Percentiles rank a stretch among this genome's conserved stretches.
These are phyloP conservation scores for Neopestalotiopsis rosae DNA, from an alignment of 2,329 filamentous ascomycete species.

Conservation along the genomic window DNA sequence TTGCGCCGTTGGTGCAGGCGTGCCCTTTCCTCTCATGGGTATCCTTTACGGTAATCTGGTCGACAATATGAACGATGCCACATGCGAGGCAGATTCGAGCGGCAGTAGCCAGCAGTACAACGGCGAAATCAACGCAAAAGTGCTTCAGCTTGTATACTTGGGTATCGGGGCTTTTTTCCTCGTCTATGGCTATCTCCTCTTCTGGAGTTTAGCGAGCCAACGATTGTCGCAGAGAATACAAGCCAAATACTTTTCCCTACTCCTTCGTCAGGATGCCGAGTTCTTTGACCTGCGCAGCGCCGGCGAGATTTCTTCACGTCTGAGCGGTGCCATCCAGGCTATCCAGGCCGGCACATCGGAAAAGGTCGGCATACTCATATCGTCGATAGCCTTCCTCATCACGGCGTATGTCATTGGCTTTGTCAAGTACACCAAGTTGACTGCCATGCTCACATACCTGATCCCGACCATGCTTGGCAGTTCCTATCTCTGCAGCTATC, in stretches of 20 bases:
- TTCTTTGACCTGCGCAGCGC: constrained; percentile 69
- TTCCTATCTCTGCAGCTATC: constrained; percentile 59
- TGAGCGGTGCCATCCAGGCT: constrained; percentile 69
- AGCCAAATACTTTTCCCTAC: constrained; percentile 61
- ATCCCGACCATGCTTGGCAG: constrained; percentile 68
- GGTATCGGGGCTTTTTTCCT: constrained; percentile 66
- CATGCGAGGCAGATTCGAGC: constrained; percentile 39
- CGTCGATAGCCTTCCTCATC: constrained; percentile 63
- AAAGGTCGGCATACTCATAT: constrained; percentile 69
- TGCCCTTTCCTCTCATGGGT: constrained; percentile 60
- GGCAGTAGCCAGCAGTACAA: constrained; percentile 38
- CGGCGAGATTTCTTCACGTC: constrained; percentile 66
- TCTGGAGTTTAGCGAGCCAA: constrained; percentile 69
- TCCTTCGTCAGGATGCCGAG: constrained; percentile 65
- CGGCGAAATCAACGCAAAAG: constrained; percentile 57
- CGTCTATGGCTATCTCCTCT: constrained; percentile 69
- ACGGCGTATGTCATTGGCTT: constrained; percentile 73
- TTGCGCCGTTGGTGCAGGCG: constrained; percentile 53
- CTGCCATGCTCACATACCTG: constrained; percentile 67
- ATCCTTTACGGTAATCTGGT: constrained; percentile 61
- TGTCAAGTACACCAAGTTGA: constrained; percentile 65
- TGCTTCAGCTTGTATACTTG: constrained; percentile 67
- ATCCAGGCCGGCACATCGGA: constrained; percentile 73
- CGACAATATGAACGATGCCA: constrained; percentile 54
- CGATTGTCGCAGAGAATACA: constrained; percentile 68